phyloP scores from a whole-genome alignment of 441 rosid genomes.

The Euphorbia celastroides region DNA sequence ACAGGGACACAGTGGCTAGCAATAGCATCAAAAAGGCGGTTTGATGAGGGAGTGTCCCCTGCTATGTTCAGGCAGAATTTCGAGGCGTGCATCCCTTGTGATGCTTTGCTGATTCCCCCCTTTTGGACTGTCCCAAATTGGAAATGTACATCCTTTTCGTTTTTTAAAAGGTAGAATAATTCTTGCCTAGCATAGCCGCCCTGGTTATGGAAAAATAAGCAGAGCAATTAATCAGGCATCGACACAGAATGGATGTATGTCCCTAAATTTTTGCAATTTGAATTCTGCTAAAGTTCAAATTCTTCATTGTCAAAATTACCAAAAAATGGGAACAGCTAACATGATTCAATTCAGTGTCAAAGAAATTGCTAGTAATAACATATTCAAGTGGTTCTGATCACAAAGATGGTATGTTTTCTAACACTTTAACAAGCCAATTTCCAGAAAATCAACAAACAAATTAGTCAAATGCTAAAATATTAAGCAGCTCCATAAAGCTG shows the following conservation, averaged over 20 bases:
- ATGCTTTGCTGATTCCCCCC: slow-evolving; percentile 64
- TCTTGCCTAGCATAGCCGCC: slow-evolving; percentile 87
- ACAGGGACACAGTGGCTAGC: slow-evolving; percentile 98
- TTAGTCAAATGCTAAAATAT: background rate
- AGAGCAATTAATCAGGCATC: background rate
- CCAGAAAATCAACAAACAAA: background rate
- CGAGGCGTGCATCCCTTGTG: slow-evolving; percentile 75
- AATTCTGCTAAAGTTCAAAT: no score
- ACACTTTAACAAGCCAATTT: no score
- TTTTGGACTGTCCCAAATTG: slow-evolving; percentile 76
- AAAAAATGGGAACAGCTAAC: no score
- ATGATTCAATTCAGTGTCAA: no score
- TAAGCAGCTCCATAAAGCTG: background rate
- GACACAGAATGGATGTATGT: no score
- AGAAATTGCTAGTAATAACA: no score
- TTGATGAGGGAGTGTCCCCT: slow-evolving; percentile 95
- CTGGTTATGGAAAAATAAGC: slow-evolving; percentile 32
- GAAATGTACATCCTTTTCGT: slow-evolving; percentile 88
- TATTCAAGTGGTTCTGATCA: no score
- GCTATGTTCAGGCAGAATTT: slow-evolving; percentile 96
- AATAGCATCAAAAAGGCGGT: slow-evolving; percentile 91
- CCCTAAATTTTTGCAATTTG: no score
- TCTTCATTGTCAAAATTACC: no score
- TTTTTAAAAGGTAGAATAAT: slow-evolving; percentile 68
- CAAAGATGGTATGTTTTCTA: no score